Evolutionary conservation across 805 yeast species (phyloP).

Genomic region (Scheffersomyces stipitis): DNA sequence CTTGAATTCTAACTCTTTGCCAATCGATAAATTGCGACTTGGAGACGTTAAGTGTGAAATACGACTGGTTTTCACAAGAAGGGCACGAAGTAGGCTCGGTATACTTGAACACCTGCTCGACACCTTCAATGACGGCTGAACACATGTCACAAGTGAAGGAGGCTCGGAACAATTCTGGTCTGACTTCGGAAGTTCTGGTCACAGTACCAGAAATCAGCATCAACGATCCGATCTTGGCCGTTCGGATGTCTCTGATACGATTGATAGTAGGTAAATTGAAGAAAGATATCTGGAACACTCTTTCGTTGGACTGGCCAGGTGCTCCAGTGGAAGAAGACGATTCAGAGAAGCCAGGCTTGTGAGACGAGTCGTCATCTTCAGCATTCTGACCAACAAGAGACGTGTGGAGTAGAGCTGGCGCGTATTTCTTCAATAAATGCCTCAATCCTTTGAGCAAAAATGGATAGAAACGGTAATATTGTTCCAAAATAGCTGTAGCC

Average conservation of each 20-base stretch:
- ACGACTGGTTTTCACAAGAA: constrained; percentile 79
- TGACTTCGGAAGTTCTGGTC: constrained; percentile 92
- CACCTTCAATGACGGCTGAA: constrained; percentile 78
- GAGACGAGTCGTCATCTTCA: constrained; percentile 28
- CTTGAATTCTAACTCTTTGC: constrained; percentile 95
- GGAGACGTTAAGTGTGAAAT: constrained; percentile 80
- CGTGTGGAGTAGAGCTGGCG: constrained; percentile 59
- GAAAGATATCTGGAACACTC: constrained; percentile 86
- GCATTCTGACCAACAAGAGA: constrained; percentile 41
- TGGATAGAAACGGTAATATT: constrained; percentile 90
- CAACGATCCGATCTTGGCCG: constrained; percentile 84
- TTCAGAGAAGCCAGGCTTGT: constrained; percentile 18
- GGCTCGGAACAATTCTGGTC: constrained; percentile 89
- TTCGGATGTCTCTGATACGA: constrained; percentile 85
- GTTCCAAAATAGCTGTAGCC: constrained; percentile 86
- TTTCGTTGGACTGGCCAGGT: constrained; percentile 51
- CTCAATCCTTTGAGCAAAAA: constrained; percentile 74
- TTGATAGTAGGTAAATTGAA: constrained; percentile 80
- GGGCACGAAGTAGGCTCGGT: constrained; percentile 96
- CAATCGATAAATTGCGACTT: constrained; percentile 91
- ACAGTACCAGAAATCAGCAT: constrained; percentile 91
- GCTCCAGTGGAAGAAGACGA: constrained; percentile 42
- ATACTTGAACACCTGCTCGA: constrained; percentile 89
- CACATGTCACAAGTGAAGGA: constrained; percentile 89
- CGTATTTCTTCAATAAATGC: constrained; percentile 68